Evolutionary conservation across 805 yeast species (phyloP).

Genomic region (Starmera amethionina): DNA sequence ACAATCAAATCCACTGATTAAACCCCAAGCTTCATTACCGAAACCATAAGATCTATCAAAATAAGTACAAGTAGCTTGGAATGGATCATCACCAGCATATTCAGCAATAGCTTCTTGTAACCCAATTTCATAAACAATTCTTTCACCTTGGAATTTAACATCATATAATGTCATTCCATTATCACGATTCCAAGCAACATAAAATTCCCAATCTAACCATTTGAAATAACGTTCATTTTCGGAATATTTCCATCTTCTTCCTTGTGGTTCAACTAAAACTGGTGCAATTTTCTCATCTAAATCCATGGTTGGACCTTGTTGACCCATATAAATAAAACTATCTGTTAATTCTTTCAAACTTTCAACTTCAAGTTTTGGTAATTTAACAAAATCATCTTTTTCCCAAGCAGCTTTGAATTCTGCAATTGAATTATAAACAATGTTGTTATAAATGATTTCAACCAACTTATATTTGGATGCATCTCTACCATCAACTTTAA

Average conservation of each 20-base stretch:
- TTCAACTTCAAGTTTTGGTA: slow-evolving; percentile 16
- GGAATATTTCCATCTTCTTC: slow-evolving; percentile 18
- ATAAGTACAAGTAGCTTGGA: slow-evolving; percentile 17
- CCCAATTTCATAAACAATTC: slow-evolving; percentile 18
- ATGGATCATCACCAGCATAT: slow-evolving; percentile 22
- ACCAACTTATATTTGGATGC: slow-evolving; percentile 5
- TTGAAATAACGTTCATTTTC: slow-evolving; percentile 19
- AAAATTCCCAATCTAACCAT: slow-evolving; percentile 23
- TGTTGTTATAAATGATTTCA: slow-evolving; percentile 16
- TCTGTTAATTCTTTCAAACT: slow-evolving; percentile 15
- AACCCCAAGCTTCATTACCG: slow-evolving; percentile 21
- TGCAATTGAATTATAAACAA: slow-evolving; percentile 13
- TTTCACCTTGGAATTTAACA: slow-evolving; percentile 20
- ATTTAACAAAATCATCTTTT: slow-evolving; percentile 9
- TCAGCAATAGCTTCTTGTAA: slow-evolving; percentile 22
- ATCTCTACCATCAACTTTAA: slow-evolving; percentile 16
- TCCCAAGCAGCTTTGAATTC: slow-evolving; percentile 17
- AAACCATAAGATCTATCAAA: slow-evolving; percentile 19
- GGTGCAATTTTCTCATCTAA: slow-evolving; percentile 17
- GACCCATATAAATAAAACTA: slow-evolving; percentile 8
- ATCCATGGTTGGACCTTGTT: slow-evolving; percentile 6
- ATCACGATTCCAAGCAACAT: slow-evolving; percentile 17
- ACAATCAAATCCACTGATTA: slow-evolving; percentile 21
- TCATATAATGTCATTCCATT: slow-evolving; percentile 17
- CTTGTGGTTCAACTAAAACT: slow-evolving; percentile 16